Evolutionary conservation across 176 grass and related monocot species (phyloP), one percentile per base, ranked within the genome.

Genomic region (Juncus effusus): DNA sequence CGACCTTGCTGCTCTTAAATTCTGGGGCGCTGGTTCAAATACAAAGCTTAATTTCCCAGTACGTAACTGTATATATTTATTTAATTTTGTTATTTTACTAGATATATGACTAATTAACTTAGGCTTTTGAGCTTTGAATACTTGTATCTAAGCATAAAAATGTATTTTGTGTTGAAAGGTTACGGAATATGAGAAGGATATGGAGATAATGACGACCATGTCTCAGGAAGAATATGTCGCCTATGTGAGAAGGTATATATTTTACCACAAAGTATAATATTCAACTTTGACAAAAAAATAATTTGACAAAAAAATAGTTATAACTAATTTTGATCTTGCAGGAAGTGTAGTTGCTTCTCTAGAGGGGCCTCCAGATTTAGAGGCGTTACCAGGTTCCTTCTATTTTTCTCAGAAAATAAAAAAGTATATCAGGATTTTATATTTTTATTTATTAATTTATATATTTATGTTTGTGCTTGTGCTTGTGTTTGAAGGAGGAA

Each of bases 261-360:
- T 77, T 54, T 70, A 11, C 49, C 50, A 16, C 47, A 62, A 39
- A 52, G 40, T 68, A 49, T 3, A 6, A 28, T 36, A 67, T 47
- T 58, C 35, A 3, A 15, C 37, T 57, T 54, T 77, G 61, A 16
- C 11, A 11, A 42, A 47, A 47, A 47, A 6, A 6, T 47, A 5
- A n/a, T 57, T 54, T 77, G 61, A 16, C 11, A 11, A 42, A 47
- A 47, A 47, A 6, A 6, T 47, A 5, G 44, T 47, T 47, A 47
- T 47, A 6, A 2, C 2, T 47, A 47, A 56, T 2, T 56, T 75
- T 56, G 61, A 66, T 65, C 47, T 85, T 67, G 74, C 76, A 99
- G 88, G 65, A 85, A 89, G 83, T 92, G 94, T 76, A 87, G 82
- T 68, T 99, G 88, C 83, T 99, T 99, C 83, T 99, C 94, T 10